Evolutionary conservation across 148 eudicot species (phyloP), one percentile per base, ranked within the genome.

Genomic region (Salicornia ramosissima): DNA sequence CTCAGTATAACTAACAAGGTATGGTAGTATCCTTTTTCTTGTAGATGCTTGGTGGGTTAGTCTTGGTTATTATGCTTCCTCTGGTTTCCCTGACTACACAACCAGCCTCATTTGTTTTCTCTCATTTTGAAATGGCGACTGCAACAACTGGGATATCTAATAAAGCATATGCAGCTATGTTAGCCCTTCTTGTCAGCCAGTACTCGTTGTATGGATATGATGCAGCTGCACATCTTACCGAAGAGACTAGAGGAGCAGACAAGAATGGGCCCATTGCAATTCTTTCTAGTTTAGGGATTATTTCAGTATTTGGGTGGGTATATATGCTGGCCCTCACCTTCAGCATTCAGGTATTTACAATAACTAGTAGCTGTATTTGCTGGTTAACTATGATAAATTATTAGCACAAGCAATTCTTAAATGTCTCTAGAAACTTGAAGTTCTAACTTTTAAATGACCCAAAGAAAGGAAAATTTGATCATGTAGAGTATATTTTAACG

Each of bases 151-250:
- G 88, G 50, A 81, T 87, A 71, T 66, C 84, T 24, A 71, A 71
- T 71, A 28, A 59, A 65, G 76, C 72, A 21, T 87, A 87, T 36
- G 91, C 87, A 59, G 87, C 80, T 8, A 43, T 87, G 43, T 31
- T 87, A 46, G 71, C 91, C 33, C 78, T 85, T 2, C 85, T 87
- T 19, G 83, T 87, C 28, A 87, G 91, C 71, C 83, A 87, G 72
- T 87, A 87, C 75, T 85, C 87, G 19, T 64, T 87, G 4, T 87
- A 81, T 29, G 91, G 91, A 60, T 87, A 87, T 10, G 91, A 87
- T 52, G 79, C 87, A 4, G 91, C 91, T 10, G 91, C 88, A 14
- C 88, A 87, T 85, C 79, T 87, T 42, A 85, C 91, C 6, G 91
- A 87, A 71, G 91, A 87, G 68, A 87, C 91, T 19, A 83, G 75